Percentiles rank a stretch among this genome's conserved stretches.
phyloP scores from a whole-genome alignment of 805 yeast genomes.

The Nakazawaea pomicola region DNA sequence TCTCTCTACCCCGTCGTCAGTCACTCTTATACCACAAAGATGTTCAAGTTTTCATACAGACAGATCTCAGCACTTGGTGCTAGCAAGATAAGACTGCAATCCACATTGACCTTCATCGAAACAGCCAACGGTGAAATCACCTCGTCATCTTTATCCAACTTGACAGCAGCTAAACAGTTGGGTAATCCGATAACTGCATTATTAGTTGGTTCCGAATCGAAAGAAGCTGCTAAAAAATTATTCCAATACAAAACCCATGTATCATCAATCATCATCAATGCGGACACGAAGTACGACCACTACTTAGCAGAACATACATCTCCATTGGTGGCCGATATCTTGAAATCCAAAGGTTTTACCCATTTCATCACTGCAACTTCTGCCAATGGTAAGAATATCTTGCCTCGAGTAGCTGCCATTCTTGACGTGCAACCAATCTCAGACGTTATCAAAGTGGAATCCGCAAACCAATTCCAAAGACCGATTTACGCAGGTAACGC shows the following conservation, averaged over 20 bases:
- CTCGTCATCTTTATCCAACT: constrained; percentile 65
- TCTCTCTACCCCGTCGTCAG: no score
- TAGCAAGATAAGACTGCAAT: constrained; percentile 38
- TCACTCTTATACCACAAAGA: no score
- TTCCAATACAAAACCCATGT: constrained; percentile 46
- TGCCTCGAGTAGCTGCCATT: constrained; percentile 84
- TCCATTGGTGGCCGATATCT: constrained; percentile 51
- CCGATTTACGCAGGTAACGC: constrained; percentile 98
- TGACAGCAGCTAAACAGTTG: constrained; percentile 72
- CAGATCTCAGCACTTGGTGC: neutral
- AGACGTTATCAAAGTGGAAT: constrained; percentile 67
- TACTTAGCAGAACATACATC: constrained; percentile 77
- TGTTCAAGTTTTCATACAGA: constrained; percentile 1
- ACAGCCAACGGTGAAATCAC: constrained; percentile 47
- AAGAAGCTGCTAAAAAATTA: constrained; percentile 43
- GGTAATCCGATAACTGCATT: constrained; percentile 81
- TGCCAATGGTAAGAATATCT: constrained; percentile 79
- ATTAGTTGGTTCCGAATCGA: constrained; percentile 59
- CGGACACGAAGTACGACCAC: constrained; percentile 56
- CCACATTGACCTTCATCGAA: constrained; percentile 79
- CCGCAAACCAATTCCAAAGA: constrained; percentile 72
- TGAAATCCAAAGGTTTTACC: constrained; percentile 40
- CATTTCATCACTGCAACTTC: constrained; percentile 80
- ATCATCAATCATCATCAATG: constrained; percentile 51
- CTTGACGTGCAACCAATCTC: constrained; percentile 85